phyloP scores from a whole-genome alignment of 75 land plant species.

The Sequoiadendron giganteum region DNA sequence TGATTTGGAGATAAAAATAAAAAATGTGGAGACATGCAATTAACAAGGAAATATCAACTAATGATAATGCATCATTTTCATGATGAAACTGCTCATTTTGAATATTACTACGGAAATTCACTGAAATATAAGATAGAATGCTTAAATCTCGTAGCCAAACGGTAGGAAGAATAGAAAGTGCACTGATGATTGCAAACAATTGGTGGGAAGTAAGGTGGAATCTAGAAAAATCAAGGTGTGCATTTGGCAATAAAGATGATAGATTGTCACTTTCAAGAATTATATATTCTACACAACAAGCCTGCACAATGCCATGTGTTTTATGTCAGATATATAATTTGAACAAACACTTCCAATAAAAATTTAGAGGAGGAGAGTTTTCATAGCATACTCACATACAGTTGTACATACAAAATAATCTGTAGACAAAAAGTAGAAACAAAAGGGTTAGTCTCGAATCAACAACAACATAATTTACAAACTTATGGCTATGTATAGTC shows the following conservation, averaged over 20 bases:
- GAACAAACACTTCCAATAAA: neutral
- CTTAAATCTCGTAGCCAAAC: slow-evolving; percentile 71
- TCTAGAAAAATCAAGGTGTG: slow-evolving; percentile 47
- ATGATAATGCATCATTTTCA: no score
- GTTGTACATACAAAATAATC: slow-evolving; percentile 72
- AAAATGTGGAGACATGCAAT: no score
- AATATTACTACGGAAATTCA: no score
- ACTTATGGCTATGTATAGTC: no score
- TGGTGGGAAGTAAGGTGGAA: slow-evolving; percentile 32
- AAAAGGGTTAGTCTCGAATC: neutral
- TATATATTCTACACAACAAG: slow-evolving; percentile 74
- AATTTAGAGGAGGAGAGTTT: neutral
- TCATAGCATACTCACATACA: slow-evolving; percentile 63
- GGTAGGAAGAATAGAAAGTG: slow-evolving; percentile 70
- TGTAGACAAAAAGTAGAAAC: slow-evolving; percentile 29
- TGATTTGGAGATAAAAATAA: no score
- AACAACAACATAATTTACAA: neutral
- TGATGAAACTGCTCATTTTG: no score
- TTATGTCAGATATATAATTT: neutral
- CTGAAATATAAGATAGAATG: slow-evolving; percentile 72
- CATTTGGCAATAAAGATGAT: slow-evolving; percentile 66
- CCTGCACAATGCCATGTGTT: slow-evolving; percentile 33
- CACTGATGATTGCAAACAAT: slow-evolving; percentile 55
- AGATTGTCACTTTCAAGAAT: slow-evolving; percentile 80
- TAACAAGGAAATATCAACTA: no score